Percentiles rank a stretch among this genome's conserved stretches.
phyloP scores from a whole-genome alignment of 1,284 basidiomycete species.

The Meira miltonrushii region DNA sequence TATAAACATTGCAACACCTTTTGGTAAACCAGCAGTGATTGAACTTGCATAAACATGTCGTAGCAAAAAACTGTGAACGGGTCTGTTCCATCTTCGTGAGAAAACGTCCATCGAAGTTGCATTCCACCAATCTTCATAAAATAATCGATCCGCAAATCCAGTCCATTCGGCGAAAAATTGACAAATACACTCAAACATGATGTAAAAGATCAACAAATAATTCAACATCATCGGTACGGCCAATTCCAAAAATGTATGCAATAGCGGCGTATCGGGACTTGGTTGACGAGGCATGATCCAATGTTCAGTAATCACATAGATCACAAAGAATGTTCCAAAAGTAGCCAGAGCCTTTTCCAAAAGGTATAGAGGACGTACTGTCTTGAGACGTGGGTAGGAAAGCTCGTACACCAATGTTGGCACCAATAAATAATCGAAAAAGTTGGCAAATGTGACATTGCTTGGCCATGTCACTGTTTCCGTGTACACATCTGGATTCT shows the following conservation, averaged over 20 bases:
- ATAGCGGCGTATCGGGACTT: conserved; percentile 48
- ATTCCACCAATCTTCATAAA: conserved; percentile 99
- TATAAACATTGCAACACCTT: conserved; percentile 73
- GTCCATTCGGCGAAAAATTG: conserved; percentile 73
- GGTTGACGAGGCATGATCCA: conserved; percentile 65
- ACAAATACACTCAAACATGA: conserved; percentile 69
- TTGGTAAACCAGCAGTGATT: conserved; percentile 69
- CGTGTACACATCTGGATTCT: neutral
- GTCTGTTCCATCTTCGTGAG: conserved; percentile 48
- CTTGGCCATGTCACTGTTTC: conserved; percentile 66
- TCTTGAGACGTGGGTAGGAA: conserved; percentile 66
- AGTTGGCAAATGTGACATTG: conserved; percentile 78
- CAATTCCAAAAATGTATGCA: conserved; percentile 67
- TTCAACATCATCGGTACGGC: conserved; percentile 83
- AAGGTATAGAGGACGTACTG: conserved; percentile 82
- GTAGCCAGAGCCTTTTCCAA: conserved; percentile 92
- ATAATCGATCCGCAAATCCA: conserved; percentile 88
- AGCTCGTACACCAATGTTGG: conserved; percentile 94
- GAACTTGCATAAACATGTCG: conserved; percentile 79
- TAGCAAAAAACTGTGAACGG: conserved; percentile 9
- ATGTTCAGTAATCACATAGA: conserved; percentile 77
- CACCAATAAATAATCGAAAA: conserved; percentile 78
- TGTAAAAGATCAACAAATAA: conserved; percentile 53
- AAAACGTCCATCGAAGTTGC: conserved; percentile 94
- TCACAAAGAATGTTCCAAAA: conserved; percentile 87